phyloP scores from a whole-genome alignment of 805 yeast genomes.

The Starmerella asiatica region DNA sequence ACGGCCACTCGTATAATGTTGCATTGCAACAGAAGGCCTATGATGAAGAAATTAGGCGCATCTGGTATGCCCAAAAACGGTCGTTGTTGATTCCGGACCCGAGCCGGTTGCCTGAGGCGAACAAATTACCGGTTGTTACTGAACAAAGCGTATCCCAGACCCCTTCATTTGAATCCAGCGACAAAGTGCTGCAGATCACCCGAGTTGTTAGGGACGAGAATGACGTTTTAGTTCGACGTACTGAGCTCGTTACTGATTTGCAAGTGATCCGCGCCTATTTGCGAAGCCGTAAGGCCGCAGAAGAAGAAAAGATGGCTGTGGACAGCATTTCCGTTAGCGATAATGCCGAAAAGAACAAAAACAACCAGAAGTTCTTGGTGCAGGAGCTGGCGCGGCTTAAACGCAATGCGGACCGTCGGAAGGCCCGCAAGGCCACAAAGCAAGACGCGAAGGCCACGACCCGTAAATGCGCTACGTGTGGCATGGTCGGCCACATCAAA shows the following conservation, averaged over 20 bases:
- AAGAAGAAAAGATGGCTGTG: slow-evolving; percentile 50
- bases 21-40: slow-evolving; percentile 81
- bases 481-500: slow-evolving; percentile 86
- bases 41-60: slow-evolving; percentile 74
- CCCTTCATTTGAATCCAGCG: slow-evolving; percentile 1
- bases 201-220: slow-evolving; percentile 72
- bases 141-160: slow-evolving; percentile 16
- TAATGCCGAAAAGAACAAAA: slow-evolving; percentile 69
- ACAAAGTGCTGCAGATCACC: slow-evolving; percentile 45
- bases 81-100: slow-evolving; percentile 37
- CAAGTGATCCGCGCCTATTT: slow-evolving; percentile 76
- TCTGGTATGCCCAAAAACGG: slow-evolving; percentile 76
- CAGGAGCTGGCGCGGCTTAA: slow-evolving; percentile 73
- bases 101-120: slow-evolving; percentile 24
- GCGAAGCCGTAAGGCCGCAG: slow-evolving; percentile 52
- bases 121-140: slow-evolving; percentile 11
- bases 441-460: slow-evolving; percentile 53
- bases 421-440: slow-evolving; percentile 42
- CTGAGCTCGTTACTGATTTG: slow-evolving; percentile 70
- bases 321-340: slow-evolving; percentile 66
- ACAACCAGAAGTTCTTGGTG: slow-evolving; percentile 62
- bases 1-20: slow-evolving; percentile 64
- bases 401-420: slow-evolving; percentile 56
- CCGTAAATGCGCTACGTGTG: slow-evolving; percentile 87
- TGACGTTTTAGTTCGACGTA: slow-evolving; percentile 69